Conservation (phyloP, 768 basidiomycete genomes). For the Boletus rubescentipes region DNA sequence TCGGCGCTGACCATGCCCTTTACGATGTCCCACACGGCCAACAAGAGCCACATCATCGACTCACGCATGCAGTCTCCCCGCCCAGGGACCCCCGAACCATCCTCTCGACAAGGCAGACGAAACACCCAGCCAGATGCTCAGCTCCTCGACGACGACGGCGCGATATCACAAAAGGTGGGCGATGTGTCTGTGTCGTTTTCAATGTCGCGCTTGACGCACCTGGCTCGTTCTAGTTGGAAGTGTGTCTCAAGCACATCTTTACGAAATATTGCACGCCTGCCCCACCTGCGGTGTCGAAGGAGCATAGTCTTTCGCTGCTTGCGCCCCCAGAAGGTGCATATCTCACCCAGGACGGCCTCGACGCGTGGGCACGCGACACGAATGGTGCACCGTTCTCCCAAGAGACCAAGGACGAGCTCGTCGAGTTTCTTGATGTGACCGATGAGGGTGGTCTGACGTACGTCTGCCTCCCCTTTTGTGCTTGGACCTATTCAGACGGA, state of each 20-base stretch:
- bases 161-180: slow-evolving; percentile 60
- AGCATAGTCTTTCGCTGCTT: slow-evolving; percentile 35
- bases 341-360: slow-evolving; percentile 59
- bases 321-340: slow-evolving; percentile 53
- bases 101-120: slow-evolving; percentile 56
- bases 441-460: slow-evolving; percentile 74
- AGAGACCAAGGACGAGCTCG: slow-evolving; percentile 75
- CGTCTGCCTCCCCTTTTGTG: slow-evolving; percentile 25
- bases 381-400: slow-evolving; percentile 79
- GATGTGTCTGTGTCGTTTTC: neutral
- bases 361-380: slow-evolving; percentile 76
- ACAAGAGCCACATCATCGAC: slow-evolving; percentile 3
- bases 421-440: slow-evolving; percentile 73
- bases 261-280: slow-evolving; percentile 69
- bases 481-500: neutral
- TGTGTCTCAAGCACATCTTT: slow-evolving; percentile 73
- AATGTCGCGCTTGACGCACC: neutral
- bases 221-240: slow-evolving; percentile 50
- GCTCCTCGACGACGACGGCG: slow-evolving; percentile 70
- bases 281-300: slow-evolving; percentile 19
- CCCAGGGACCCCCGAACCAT: slow-evolving; percentile 62
- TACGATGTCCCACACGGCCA: slow-evolving; percentile 9
- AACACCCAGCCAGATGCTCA: slow-evolving; percentile 50
- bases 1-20: slow-evolving; percentile 17
- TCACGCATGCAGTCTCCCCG: slow-evolving; percentile 46